These are phyloP conservation scores for Grosmannia penicillata DNA, from an alignment of 2,329 filamentous ascomycete genomes.

Conservation along the genomic window DNA sequence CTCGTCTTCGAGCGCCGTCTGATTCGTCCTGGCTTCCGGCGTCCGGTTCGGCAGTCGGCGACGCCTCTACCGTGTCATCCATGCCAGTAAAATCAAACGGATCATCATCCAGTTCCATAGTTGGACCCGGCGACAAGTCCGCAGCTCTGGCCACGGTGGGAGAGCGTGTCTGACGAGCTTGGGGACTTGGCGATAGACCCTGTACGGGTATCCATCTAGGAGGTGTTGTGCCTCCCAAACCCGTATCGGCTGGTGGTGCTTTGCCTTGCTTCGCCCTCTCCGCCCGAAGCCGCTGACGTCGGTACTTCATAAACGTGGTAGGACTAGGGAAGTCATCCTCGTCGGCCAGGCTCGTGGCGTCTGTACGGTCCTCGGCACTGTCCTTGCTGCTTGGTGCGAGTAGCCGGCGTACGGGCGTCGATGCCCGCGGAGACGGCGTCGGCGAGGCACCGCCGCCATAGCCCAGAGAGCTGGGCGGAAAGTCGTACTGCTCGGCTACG, in stretches of 20 bases:
- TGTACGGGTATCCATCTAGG: constrained; percentile 7
- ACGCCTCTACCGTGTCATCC: neutral
- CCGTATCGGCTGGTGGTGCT: neutral
- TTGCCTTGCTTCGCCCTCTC: constrained; percentile 7
- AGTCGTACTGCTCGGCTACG: neutral
- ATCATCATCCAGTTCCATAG: neutral
- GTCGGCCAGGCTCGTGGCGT: constrained; percentile 16
- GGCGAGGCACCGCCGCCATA: neutral
- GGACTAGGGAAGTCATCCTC: constrained; percentile 18
- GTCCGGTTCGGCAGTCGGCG: constrained; percentile 1
- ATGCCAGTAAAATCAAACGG: too few relatives aligned
- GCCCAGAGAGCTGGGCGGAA: constrained; percentile 2
- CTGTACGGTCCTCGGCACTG: constrained; percentile 15
- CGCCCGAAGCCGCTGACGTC: constrained; percentile 5
- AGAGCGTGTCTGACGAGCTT: neutral
- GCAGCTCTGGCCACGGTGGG: neutral
- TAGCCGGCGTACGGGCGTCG: constrained; percentile 10
- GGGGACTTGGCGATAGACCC: constrained; percentile 5
- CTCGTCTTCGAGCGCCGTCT: constrained; percentile 23
- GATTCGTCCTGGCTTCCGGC: constrained; percentile 23
- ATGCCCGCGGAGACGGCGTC: constrained; percentile 16
- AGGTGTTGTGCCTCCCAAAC: neutral
- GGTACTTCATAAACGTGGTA: constrained; percentile 9
- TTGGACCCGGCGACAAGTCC: neutral
- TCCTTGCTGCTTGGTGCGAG: constrained; percentile 15